Percentiles rank a stretch among this genome's conserved stretches.
phyloP scores from a whole-genome alignment of 2,329 filamentous ascomycete species.

The Aspergillus viridinutans region DNA sequence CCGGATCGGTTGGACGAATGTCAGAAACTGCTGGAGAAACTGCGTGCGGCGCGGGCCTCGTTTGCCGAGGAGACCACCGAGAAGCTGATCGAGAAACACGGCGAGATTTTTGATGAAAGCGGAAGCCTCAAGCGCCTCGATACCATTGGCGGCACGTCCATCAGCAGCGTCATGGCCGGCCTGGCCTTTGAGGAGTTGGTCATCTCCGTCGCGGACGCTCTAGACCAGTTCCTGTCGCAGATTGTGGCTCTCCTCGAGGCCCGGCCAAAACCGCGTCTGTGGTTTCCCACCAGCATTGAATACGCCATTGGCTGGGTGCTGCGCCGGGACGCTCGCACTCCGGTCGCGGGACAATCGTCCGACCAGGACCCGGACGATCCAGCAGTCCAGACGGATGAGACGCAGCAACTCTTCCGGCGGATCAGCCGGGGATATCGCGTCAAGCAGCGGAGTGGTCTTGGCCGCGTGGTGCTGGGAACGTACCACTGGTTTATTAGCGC shows the following conservation, averaged over 20 bases:
- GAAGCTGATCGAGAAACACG: conserved; percentile 28
- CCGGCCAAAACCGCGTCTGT: conserved; percentile 37
- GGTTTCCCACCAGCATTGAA: conserved; percentile 40
- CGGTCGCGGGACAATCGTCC: conserved; percentile 12
- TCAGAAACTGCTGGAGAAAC: conserved; percentile 12
- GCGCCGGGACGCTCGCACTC: conserved; percentile 17
- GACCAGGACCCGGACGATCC: conserved; percentile 20
- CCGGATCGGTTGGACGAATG: conserved; percentile 14
- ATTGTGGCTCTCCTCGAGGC: conserved; percentile 35
- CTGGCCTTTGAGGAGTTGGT: conserved; percentile 47
- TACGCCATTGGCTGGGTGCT: conserved; percentile 40
- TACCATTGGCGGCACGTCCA: conserved; percentile 40
- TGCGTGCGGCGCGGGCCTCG: conserved; percentile 22
- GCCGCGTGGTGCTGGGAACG: conserved; percentile 20
- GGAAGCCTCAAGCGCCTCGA: conserved; percentile 24
- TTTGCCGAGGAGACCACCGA: conserved; percentile 36
- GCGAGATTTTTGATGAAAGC: conserved; percentile 16
- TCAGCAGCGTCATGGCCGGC: conserved; percentile 40
- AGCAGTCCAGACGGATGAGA: conserved; percentile 31
- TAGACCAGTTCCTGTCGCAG: conserved; percentile 30
- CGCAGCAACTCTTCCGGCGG: conserved; percentile 32
- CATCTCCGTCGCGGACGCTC: conserved; percentile 17
- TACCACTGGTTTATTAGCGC: conserved; percentile 41
- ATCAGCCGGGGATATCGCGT: conserved; percentile 29
- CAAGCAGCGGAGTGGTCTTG: conserved; percentile 21